Evolutionary conservation across 768 basidiomycete genomes (phyloP).

Genomic region (Russula earlei): DNA sequence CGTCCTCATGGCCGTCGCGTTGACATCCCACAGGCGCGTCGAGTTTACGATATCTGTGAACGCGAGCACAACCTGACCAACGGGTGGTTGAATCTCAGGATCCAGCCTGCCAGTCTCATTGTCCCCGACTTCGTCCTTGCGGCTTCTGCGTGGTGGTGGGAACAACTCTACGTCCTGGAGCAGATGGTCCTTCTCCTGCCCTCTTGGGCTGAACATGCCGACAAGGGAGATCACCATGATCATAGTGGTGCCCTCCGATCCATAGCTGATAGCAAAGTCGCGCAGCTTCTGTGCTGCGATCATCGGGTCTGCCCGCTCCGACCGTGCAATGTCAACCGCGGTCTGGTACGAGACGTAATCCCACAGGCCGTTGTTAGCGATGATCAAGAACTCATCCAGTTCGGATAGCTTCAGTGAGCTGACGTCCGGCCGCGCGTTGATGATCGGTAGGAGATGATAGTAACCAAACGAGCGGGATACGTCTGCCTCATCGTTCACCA

Average conservation of each 20-base stretch:
- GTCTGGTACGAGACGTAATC: conserved; percentile 90
- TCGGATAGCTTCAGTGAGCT: conserved; percentile 58
- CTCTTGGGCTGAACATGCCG: conserved; percentile 56
- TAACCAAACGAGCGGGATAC: conserved; percentile 92
- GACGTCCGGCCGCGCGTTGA: conserved; percentile 84
- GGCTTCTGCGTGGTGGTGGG: conserved; percentile 24
- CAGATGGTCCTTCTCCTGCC: conserved; percentile 38
- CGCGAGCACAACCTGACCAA: conserved; percentile 81
- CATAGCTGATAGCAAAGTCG: conserved; percentile 95
- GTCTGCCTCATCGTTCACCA: conserved; percentile 86
- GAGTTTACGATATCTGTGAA: conserved; percentile 99
- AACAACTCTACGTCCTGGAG: conserved; percentile 35
- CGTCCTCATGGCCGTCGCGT: conserved; percentile 80
- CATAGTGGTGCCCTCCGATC: conserved; percentile 89
- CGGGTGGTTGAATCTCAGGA: conserved; percentile 74
- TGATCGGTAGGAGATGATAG: conserved; percentile 79
- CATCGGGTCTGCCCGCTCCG: conserved; percentile 62
- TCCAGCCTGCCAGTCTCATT: conserved; percentile 54
- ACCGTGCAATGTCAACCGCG: conserved; percentile 89
- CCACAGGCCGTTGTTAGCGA: conserved; percentile 91
- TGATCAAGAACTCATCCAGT: conserved; percentile 91
- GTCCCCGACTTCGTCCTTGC: conserved; percentile 47
- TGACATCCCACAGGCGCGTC: conserved; percentile 92
- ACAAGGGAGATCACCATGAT: conserved; percentile 91
- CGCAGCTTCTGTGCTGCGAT: conserved; percentile 94